Evolutionary conservation across 2,329 filamentous ascomycete genomes (phyloP).

Genomic region (Fusarium devonianum): DNA sequence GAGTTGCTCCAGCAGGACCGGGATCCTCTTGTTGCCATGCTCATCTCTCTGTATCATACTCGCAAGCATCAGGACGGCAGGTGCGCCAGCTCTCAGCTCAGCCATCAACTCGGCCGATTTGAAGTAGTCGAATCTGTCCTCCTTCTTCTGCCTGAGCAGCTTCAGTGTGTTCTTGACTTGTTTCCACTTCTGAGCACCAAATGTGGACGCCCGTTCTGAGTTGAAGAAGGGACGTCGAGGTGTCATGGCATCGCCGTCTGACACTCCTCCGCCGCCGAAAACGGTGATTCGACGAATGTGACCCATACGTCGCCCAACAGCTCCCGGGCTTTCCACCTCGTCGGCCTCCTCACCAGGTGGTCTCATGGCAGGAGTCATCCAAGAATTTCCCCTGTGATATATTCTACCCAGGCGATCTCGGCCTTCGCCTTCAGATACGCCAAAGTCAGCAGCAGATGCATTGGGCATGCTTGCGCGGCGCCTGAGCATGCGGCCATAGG

Average conservation of each 20-base stretch:
- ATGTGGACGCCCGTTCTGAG: conserved; percentile 73
- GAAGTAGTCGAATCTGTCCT: conserved; percentile 88
- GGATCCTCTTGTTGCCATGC: conserved; percentile 92
- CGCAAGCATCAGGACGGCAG: conserved; percentile 90
- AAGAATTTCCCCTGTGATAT: conserved; percentile 65
- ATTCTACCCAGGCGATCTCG: conserved; percentile 63
- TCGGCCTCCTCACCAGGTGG: conserved; percentile 58
- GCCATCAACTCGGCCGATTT: conserved; percentile 98
- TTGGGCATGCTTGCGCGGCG: conserved; percentile 73
- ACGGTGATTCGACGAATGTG: conserved; percentile 72
- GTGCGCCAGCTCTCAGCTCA: conserved; percentile 89
- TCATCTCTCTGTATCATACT: conserved; percentile 99
- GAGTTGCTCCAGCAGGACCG: conserved; percentile 92
- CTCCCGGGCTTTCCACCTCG: conserved; percentile 59
- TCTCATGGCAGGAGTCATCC: conserved; percentile 60
- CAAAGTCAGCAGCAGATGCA: conserved; percentile 63
- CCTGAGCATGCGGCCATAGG: conserved; percentile 60
- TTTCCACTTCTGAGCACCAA: conserved; percentile 85
- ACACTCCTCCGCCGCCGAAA: conserved; percentile 69
- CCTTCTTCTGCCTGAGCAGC: conserved; percentile 79
- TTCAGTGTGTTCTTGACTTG: conserved; percentile 91
- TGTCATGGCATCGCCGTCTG: conserved; percentile 67
- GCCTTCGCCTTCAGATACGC: conserved; percentile 78
- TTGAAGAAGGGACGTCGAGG: conserved; percentile 65
- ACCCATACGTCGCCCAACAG: conserved; percentile 60